Percentiles rank a stretch among this genome's conserved stretches.
These are phyloP conservation scores for Dryadomyces quercus-mongolicae DNA, from an alignment of 2,329 filamentous ascomycete genomes.

Conservation along the genomic window DNA sequence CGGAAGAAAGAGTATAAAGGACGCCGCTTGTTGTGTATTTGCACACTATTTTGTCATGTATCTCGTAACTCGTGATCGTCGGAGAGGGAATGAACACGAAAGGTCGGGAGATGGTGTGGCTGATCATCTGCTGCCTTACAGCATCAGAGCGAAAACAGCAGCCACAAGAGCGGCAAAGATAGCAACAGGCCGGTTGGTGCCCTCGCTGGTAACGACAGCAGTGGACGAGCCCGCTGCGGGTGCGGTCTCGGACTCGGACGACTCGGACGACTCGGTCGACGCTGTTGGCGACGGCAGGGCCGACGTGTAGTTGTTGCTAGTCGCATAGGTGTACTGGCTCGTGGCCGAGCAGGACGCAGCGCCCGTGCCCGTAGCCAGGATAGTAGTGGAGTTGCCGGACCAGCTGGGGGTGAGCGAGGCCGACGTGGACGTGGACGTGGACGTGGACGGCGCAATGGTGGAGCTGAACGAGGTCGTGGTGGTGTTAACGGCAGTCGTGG, in stretches of 20 bases:
- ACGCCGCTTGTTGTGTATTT: constrained; percentile 6
- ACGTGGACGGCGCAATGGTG: constrained; percentile 4
- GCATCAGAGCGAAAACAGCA: constrained; percentile 17
- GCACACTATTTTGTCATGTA: constrained; percentile 4
- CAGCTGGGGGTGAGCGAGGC: constrained; percentile 6
- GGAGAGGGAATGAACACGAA: not conserved
- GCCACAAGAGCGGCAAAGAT: constrained; percentile 17
- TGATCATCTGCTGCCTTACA: constrained; percentile 8
- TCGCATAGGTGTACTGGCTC: constrained; percentile 1
- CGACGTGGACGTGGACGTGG: constrained; percentile 6
- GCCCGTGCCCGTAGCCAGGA: constrained; percentile 10
- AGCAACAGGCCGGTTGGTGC: constrained; percentile 18
- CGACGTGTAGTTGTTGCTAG: constrained; percentile 10
- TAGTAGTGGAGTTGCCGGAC: constrained; percentile 11
- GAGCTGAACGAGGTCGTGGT: constrained; percentile 7
- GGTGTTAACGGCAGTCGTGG: constrained; percentile 3
- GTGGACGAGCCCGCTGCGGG: constrained; percentile 1
- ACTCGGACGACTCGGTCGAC: not conserved
- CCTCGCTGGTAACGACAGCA: constrained; percentile 19
- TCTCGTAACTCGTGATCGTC: constrained; percentile 13
- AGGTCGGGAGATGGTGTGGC: not conserved
- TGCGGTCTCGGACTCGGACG: not conserved
- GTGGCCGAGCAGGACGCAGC: constrained; percentile 4
- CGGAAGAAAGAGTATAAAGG: not conserved
- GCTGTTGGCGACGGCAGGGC: constrained; percentile 5